Evolutionary conservation across 805 yeast species (phyloP).

Genomic region (Saccharomycopsis sp.): DNA sequence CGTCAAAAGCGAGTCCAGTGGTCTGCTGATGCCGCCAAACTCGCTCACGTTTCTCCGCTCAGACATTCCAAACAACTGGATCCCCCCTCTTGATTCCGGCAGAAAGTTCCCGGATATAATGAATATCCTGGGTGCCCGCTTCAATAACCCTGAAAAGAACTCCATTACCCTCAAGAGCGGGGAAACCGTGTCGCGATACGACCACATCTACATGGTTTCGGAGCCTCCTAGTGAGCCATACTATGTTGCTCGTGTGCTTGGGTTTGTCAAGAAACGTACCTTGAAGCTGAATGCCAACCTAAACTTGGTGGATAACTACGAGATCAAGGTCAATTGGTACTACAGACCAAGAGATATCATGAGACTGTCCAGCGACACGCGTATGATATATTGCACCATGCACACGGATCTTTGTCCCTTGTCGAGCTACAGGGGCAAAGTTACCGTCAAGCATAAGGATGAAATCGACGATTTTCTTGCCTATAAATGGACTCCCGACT

Average conservation of each 20-base stretch:
- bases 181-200: conserved; percentile 30
- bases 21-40: too few relatives aligned
- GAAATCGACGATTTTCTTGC: conserved; percentile 55
- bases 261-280: conserved; percentile 46
- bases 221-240: conserved; percentile 96
- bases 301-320: conserved; percentile 46
- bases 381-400: conserved; percentile 76
- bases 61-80: conserved; percentile 20
- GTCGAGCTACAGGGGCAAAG: conserved; percentile 66
- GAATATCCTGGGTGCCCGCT: conserved; percentile 7
- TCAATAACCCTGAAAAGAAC: not conserved
- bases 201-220: conserved; percentile 73
- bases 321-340: conserved; percentile 81
- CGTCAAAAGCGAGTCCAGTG: not conserved
- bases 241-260: conserved; percentile 78
- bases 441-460: conserved; percentile 59
- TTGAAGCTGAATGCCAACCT: conserved; percentile 21
- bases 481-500: conserved; percentile 53
- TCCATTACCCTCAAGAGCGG: conserved; percentile 23
- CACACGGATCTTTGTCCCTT: conserved; percentile 81
- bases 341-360: conserved; percentile 83
- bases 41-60: not conserved
- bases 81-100: conserved; percentile 6
- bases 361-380: conserved; percentile 57
- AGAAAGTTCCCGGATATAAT: conserved; percentile 10